phyloP scores from a whole-genome alignment of 768 basidiomycete genomes.

The Hortiboletus campestris region DNA sequence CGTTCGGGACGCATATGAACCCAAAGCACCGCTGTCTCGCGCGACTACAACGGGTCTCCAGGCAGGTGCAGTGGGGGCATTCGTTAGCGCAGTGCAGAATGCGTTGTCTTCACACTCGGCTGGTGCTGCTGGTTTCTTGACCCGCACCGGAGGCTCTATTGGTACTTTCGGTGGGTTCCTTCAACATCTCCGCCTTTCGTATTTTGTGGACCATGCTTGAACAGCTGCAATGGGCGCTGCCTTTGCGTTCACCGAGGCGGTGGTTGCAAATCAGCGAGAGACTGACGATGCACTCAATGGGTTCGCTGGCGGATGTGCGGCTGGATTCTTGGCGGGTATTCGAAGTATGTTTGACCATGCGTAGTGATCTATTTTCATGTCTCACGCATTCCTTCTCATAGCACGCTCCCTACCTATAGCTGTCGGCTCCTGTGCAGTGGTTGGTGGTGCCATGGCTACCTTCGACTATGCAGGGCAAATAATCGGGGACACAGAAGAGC shows the following conservation, averaged over 20 bases:
- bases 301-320: constrained; percentile 86
- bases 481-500: constrained; percentile 43
- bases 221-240: constrained; percentile 87
- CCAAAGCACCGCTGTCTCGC: constrained; percentile 54
- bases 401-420: constrained; percentile 85
- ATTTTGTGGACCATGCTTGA: constrained; percentile 7
- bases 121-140: constrained; percentile 84
- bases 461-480: constrained; percentile 78
- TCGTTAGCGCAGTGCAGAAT: constrained; percentile 77
- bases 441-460: constrained; percentile 78
- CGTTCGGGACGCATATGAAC: constrained; percentile 36
- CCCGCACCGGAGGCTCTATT: constrained; percentile 85
- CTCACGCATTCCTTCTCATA: constrained; percentile 32
- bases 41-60: constrained; percentile 62
- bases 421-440: constrained; percentile 70
- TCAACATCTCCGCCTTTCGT: not conserved
- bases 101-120: constrained; percentile 71
- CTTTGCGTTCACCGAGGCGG: constrained; percentile 79
- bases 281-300: constrained; percentile 81
- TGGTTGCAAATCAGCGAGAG: constrained; percentile 77
- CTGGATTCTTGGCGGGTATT: constrained; percentile 87
- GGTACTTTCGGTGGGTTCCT: constrained; percentile 78
- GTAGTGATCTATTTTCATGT: not conserved
- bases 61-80: constrained; percentile 60
- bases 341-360: constrained; percentile 50